Evolutionary conservation across 1,284 basidiomycete genomes (phyloP).

Genomic region (Neotropicomus parvogracilis): DNA sequence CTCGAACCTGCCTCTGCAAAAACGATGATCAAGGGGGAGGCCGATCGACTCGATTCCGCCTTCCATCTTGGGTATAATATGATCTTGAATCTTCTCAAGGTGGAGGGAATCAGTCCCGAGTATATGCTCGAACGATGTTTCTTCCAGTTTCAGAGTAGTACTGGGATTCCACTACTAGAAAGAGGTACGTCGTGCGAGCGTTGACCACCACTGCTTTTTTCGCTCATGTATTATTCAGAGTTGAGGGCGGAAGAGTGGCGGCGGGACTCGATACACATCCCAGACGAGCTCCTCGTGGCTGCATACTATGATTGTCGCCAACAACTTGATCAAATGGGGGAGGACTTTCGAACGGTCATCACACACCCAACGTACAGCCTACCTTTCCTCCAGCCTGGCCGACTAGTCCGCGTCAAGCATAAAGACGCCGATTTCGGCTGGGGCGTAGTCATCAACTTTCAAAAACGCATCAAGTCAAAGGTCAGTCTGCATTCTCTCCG

Average conservation of each 20-base stretch:
- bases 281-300: conserved; percentile 79
- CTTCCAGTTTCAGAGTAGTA: conserved; percentile 96
- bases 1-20: conserved; percentile 91
- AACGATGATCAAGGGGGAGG: conserved; percentile 98
- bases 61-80: conserved; percentile 99
- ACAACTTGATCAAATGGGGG: conserved; percentile 84
- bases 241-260: conserved; percentile 72
- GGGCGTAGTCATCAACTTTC: conserved; percentile 91
- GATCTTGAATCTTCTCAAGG: conserved; percentile 97
- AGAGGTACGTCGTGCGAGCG: conserved; percentile 55
- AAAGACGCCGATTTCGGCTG: conserved; percentile 92
- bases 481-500: conserved; percentile 36
- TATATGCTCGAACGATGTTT: conserved; percentile 98
- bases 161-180: conserved; percentile 85
- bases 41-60: conserved; percentile 94
- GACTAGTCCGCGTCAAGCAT: conserved; percentile 86
- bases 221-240: conserved; percentile 45
- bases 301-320: conserved; percentile 92
- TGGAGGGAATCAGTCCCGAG: conserved; percentile 97
- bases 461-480: conserved; percentile 78
- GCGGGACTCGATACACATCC: conserved; percentile 66
- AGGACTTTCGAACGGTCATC: conserved; percentile 88
- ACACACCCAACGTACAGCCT: conserved; percentile 93
- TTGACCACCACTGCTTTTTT: background rate
- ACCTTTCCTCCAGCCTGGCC: conserved; percentile 91